Percentiles rank a stretch among this genome's conserved stretches.
phyloP scores from a whole-genome alignment of 2,329 filamentous ascomycete species.

The Pseudocercospora cruenta region DNA sequence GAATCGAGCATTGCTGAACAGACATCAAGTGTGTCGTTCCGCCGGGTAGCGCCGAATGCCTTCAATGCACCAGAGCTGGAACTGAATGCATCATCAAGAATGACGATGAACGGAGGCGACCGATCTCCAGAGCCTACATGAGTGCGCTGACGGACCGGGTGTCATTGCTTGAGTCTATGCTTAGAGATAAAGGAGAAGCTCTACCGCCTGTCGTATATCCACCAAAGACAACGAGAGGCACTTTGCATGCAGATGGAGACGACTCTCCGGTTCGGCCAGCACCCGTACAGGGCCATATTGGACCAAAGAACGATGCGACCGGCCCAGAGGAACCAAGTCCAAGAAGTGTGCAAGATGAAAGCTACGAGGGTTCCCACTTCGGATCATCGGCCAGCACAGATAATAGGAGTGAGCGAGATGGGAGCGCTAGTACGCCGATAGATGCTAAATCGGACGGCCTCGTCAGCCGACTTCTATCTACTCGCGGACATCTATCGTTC shows the following conservation, averaged over 20 bases:
- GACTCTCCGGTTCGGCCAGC: slow-evolving; percentile 23
- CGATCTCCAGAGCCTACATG: slow-evolving; percentile 34
- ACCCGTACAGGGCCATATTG: slow-evolving; percentile 10
- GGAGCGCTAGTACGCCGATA: slow-evolving; percentile 21
- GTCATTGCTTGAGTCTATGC: slow-evolving; percentile 30
- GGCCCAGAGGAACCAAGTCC: slow-evolving; percentile 26
- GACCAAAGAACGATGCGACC: slow-evolving; percentile 5
- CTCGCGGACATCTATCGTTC: slow-evolving; percentile 33
- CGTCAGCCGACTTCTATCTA: slow-evolving; percentile 30
- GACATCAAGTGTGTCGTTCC: slow-evolving; percentile 29
- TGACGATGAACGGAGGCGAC: slow-evolving; percentile 32
- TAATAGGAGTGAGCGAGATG: slow-evolving; percentile 18
- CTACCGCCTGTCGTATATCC: slow-evolving; percentile 31
- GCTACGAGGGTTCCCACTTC: slow-evolving; percentile 18
- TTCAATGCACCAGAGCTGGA: slow-evolving; percentile 30
- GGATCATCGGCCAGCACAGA: slow-evolving; percentile 19
- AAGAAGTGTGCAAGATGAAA: slow-evolving; percentile 19
- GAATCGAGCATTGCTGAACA: neutral
- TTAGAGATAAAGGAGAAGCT: slow-evolving; percentile 27
- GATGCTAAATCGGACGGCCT: slow-evolving; percentile 32
- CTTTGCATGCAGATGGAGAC: slow-evolving; percentile 26
- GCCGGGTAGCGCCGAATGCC: slow-evolving; percentile 26
- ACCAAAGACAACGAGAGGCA: slow-evolving; percentile 32
- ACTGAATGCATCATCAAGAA: slow-evolving; percentile 34
- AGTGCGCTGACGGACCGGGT: slow-evolving; percentile 32